Conservation (phyloP, 2,329 filamentous ascomycete genomes). For the Diatrype stigma region DNA sequence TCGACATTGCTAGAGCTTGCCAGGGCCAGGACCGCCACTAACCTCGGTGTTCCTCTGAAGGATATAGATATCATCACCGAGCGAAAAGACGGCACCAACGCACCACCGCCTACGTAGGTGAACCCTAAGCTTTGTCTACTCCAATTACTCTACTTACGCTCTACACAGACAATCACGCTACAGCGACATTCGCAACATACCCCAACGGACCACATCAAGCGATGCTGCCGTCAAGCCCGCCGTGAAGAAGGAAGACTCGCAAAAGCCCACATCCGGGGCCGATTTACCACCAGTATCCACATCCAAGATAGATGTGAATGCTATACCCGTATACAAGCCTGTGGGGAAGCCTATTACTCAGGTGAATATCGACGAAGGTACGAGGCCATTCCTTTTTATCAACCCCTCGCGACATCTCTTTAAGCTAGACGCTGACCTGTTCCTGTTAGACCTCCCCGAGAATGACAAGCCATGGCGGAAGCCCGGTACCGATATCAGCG, state of each 20-base stretch:
- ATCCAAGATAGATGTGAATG: conserved; percentile 81
- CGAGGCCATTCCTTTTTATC: conserved; percentile 2
- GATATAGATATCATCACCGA: conserved; percentile 68
- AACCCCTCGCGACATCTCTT: not conserved
- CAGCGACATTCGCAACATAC: conserved; percentile 62
- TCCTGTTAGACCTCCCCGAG: conserved; percentile 57
- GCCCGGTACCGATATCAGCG: conserved; percentile 88
- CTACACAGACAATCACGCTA: conserved; percentile 53
- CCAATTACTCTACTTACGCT: conserved; percentile 4
- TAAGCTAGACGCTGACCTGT: conserved; percentile 7
- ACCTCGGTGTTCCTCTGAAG: conserved; percentile 27
- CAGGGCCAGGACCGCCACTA: not conserved
- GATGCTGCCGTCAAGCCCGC: conserved; percentile 44
- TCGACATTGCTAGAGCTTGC: not conserved
- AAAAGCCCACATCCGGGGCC: conserved; percentile 22
- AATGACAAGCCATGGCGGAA: conserved; percentile 94
- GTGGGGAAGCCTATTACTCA: conserved; percentile 79
- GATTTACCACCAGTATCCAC: conserved; percentile 61
- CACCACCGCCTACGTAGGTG: conserved; percentile 54
- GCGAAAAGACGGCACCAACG: conserved; percentile 59
- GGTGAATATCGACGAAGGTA: conserved; percentile 67
- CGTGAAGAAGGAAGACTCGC: conserved; percentile 42
- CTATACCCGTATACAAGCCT: conserved; percentile 71
- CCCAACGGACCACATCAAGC: conserved; percentile 53
- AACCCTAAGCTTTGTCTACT: not conserved